These are phyloP conservation scores for Phylloporus sp. DNA, from an alignment of 768 basidiomycete genomes.

Conservation along the genomic window DNA sequence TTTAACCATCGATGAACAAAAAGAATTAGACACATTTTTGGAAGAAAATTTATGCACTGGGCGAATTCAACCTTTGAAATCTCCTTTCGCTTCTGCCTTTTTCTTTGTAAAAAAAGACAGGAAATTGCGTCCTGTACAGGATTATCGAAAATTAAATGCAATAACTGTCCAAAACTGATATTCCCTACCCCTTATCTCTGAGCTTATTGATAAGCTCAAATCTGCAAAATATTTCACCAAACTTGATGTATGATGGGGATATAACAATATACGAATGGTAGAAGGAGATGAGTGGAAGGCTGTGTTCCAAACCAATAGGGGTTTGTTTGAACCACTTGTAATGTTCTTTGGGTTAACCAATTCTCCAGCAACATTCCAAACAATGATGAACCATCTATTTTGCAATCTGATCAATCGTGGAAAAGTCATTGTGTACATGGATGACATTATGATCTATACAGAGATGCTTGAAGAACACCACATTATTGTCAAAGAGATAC, in stretches of 20 bases:
- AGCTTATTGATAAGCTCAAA: no score
- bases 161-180: not conserved
- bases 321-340: not conserved
- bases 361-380: not conserved
- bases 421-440: not conserved
- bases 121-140: not conserved
- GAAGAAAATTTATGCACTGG: not conserved
- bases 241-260: no score
- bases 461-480: not conserved
- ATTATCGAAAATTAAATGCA: not conserved
- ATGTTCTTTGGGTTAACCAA: not conserved
- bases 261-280: no score
- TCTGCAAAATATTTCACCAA: no score
- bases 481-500: not conserved
- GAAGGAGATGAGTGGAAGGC: not conserved
- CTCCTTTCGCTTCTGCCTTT: not conserved
- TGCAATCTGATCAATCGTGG: not conserved
- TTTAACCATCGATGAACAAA: no score
- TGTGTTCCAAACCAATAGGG: not conserved
- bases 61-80: not conserved
- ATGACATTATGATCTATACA: not conserved
- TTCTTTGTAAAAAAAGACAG: not conserved
- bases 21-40: not conserved
- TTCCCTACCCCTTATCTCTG: not conserved
- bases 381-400: not conserved